These are phyloP conservation scores for Pythium dissotocum DNA, from an alignment of 352 stramenopile genomes.

Conservation along the genomic window DNA sequence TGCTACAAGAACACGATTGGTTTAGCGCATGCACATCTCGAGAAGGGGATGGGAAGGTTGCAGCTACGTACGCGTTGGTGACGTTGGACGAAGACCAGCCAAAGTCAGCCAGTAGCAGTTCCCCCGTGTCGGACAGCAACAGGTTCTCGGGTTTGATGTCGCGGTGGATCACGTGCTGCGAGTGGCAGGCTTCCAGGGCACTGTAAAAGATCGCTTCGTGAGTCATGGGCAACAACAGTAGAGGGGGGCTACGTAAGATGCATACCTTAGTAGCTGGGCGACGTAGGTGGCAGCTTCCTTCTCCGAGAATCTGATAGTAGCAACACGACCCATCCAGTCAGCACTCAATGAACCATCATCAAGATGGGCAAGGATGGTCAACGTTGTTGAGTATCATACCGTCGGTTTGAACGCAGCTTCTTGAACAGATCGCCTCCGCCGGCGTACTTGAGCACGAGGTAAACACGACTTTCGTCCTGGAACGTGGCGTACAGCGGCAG, in stretches of 20 bases:
- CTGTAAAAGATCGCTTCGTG: constrained; percentile 25
- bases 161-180: constrained; percentile 89
- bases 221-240: neutral
- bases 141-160: constrained; percentile 98
- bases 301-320: constrained; percentile 48
- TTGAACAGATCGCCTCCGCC: constrained; percentile 85
- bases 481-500: constrained; percentile 85
- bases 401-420: constrained; percentile 55
- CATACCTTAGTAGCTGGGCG: constrained; percentile 59
- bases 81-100: constrained; percentile 96
- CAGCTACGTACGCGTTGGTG: constrained; percentile 48
- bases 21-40: neutral
- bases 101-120: constrained; percentile 99
- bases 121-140: constrained; percentile 76
- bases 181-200: constrained; percentile 64
- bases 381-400: neutral
- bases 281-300: constrained; percentile 68
- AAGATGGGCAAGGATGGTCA: too few relatives aligned
- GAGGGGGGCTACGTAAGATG: constrained; percentile 17
- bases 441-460: constrained; percentile 88
- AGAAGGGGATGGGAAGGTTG: neutral
- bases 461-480: constrained; percentile 80
- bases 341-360: neutral
- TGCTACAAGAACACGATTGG: constrained; percentile 30
- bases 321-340: constrained; percentile 18